Evolutionary conservation across 352 stramenopile species (phyloP).

Genomic region (Globisporangium acanthophoron): DNA sequence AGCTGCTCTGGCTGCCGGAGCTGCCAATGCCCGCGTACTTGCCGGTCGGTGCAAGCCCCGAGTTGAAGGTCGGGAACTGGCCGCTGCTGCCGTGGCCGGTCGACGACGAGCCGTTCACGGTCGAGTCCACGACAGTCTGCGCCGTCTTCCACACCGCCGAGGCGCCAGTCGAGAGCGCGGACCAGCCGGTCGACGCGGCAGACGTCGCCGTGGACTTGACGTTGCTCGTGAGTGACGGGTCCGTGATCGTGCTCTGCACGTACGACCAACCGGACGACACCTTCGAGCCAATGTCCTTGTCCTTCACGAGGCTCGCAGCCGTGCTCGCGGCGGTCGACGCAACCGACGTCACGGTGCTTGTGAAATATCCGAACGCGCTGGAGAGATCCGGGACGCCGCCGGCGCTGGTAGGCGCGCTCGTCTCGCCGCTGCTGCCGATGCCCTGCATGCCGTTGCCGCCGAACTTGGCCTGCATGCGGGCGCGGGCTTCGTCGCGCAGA

Average conservation of each 20-base stretch:
- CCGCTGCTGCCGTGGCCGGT: slow-evolving; percentile 13
- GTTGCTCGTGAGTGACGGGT: slow-evolving; percentile 61
- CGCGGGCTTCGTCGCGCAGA: slow-evolving; percentile 65
- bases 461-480: slow-evolving; percentile 80
- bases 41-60: slow-evolving; percentile 39
- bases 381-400: slow-evolving; percentile 52
- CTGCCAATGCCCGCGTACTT: slow-evolving; percentile 65
- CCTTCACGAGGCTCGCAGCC: slow-evolving; percentile 65
- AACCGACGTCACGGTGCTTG: slow-evolving; percentile 55
- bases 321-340: slow-evolving; percentile 39
- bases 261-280: slow-evolving; percentile 77
- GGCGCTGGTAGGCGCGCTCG: slow-evolving; percentile 27
- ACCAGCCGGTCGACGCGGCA: slow-evolving; percentile 67
- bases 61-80: slow-evolving; percentile 56
- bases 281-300: slow-evolving; percentile 70
- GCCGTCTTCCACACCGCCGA: slow-evolving; percentile 60
- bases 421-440: slow-evolving; percentile 69
- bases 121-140: slow-evolving; percentile 52
- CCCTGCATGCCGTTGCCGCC: slow-evolving; percentile 67
- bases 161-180: slow-evolving; percentile 55
- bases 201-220: slow-evolving; percentile 78
- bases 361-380: slow-evolving; percentile 69
- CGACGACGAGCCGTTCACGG: slow-evolving; percentile 14
- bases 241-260: slow-evolving; percentile 64
- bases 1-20: neutral